phyloP scores from a whole-genome alignment of 768 basidiomycete genomes.

The Tricholomella constricta region DNA sequence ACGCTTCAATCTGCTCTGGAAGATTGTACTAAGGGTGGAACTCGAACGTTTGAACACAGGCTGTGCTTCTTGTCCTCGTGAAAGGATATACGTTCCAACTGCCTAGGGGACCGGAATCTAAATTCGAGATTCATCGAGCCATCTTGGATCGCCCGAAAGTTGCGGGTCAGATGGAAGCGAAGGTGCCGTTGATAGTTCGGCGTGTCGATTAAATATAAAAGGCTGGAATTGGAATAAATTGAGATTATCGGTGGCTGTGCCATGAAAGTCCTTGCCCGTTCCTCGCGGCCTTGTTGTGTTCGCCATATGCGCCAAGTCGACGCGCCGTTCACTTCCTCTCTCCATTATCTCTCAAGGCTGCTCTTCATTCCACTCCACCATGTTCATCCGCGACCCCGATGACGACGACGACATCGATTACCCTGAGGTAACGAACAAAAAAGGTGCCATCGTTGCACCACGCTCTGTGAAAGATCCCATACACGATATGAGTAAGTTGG shows the following conservation, averaged over 20 bases:
- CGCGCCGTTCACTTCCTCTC: not conserved
- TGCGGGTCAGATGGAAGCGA: constrained; percentile 28
- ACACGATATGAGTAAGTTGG: constrained; percentile 7
- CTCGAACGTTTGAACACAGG: too few species aligned
- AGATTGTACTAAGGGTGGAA: not conserved
- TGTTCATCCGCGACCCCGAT: not conserved
- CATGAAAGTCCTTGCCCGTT: too few species aligned
- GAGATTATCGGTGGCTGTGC: too few species aligned
- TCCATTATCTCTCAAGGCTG: not conserved
- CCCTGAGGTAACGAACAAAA: not conserved
- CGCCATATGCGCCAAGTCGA: too few species aligned
- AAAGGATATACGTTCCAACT: constrained; percentile 43
- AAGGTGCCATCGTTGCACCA: not conserved
- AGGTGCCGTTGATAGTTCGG: constrained; percentile 33
- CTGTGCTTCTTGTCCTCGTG: constrained; percentile 43
- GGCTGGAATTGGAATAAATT: too few species aligned
- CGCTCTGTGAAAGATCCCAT: constrained; percentile 11
- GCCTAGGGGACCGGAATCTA: constrained; percentile 34
- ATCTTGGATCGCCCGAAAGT: constrained; percentile 38
- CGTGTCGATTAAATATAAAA: constrained; percentile 19
- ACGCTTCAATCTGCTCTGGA: too few species aligned
- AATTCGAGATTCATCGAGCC: constrained; percentile 29
- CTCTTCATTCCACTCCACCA: not conserved
- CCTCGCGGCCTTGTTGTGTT: too few species aligned
- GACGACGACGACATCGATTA: constrained; percentile 5